Evolutionary conservation across 2,329 filamentous ascomycete species (phyloP), one percentile per base, ranked within the genome.

Genomic region (Sclerotinia nivalis): DNA sequence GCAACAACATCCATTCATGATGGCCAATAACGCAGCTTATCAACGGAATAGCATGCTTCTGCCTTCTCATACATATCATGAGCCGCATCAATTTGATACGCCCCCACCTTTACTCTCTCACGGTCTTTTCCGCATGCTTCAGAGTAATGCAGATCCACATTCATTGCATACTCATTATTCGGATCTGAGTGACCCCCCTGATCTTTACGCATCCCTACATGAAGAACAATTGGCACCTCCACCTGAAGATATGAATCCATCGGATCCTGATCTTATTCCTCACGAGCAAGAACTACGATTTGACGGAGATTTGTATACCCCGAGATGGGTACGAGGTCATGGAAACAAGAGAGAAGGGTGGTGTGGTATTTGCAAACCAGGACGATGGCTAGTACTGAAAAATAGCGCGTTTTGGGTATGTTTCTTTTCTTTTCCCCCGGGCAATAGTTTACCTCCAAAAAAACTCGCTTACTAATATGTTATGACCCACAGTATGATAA

Each of bases 311-410:
- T 80, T 96, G 69, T 96, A 96, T 81, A 95, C 92, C 1, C 92
- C 93, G 1, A 86, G 85, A 74, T 96, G 92, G 91, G 91, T 96
- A 28, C 89, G 93, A 49, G 93, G 93, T 31, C 91, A 95, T 72
- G 92, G 93, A 37, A 93, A 93, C 81, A 93, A 94, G 83, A 89
- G 93, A 55, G 92, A 95, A 79, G 93, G 93, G 4, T 97, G 93
- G 92, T 96, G 93, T 76, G 92, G 92, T 31, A 91, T 95, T 75
- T 96, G 93, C 83, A 94, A 93, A 79, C 91, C 92, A 2, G 92
- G 92, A 3, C 85, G 92, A 64, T 96, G 93, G 93, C 86, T 95
- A 68, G 92, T 94, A 22, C 83, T 97, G 71, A 96, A 96, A 83
- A 96, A 96, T 81, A 94, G 91, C 69, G 93, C 93, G 9, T 97